Base-by-base conservation (phyloP, 1,139 yeast genomes). In the Candida sojae region DNA sequence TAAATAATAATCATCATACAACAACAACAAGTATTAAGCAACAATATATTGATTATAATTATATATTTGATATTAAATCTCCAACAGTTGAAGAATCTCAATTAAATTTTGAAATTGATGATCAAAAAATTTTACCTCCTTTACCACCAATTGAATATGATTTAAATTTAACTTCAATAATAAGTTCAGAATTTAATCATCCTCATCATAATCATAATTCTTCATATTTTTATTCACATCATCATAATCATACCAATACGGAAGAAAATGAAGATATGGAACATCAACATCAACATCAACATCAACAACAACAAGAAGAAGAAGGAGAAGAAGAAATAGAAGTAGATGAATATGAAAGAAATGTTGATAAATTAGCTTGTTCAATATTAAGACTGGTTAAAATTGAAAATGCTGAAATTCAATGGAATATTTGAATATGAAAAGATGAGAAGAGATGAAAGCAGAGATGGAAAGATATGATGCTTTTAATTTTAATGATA, bases 371-470 rank as follows among this genome's bases (percentile, higher is more conserved):
- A 31, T 51, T 61, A 41, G 65, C 65, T 32, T 54, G 53, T 29
- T 56, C 60, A 8, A 61, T 61, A 29, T 50, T 61, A 8, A 50
- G 48, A 23, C 61, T 57, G 43, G 59, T 59, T 10, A 49, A 46
- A 8, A 49, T 25, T 31, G 26, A 40, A 63, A 41, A 62, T 64
- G 4, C 46, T 33, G 55, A 54, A 9, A 50, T 59, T 10, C 59
- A 59, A 31, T 61, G 65, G 65, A 56, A 51, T 23, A 57, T 60
- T 49, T 59, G 55, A 21, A n/a, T 26, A 12, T 10, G n/a, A n/a
- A n/a, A n/a, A n/a, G n/a, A n/a, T n/a, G n/a, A n/a, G n/a, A n/a
- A n/a, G n/a, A n/a, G n/a, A n/a, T n/a, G n/a, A 17, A 17, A 17
- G 3, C 21, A 17, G 21, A 17, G 21, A 17, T 17, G 21, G 2